Base-by-base conservation (phyloP, 1,284 basidiomycete species). In the Xerocomus amazonicus region DNA sequence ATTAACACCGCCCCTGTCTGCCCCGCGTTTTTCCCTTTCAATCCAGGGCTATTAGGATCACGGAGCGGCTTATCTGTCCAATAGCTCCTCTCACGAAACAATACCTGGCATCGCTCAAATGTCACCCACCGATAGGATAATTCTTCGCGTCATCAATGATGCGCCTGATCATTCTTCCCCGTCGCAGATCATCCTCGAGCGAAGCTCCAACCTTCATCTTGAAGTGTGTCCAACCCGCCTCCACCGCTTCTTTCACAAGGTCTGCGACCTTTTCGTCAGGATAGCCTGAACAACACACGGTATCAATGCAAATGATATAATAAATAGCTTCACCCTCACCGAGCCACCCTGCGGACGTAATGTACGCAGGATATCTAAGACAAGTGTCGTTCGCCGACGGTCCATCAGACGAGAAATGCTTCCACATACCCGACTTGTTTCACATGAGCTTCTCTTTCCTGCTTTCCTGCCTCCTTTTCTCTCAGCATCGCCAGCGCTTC, bases 131-230 rank as follows among this genome's bases (percentile, higher is more conserved):
- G 1, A 71, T 54, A 10, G 84, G 83, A 17, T 86, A 76, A 59
- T 82, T 77, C 56, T 80, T 77, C 0, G 90, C 88, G 73, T 95
- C 86, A 67, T 97, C 94, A 63, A 97, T 94, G 69, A 97, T 91
- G 33, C 83, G 86, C 49, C 94, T 83, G 60, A 97, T 93, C 61
- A 97, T 78, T 59, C 78, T 81, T 28, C 91, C 90, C 52, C 94
- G 82, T 37, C 91, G 84, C 32, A 95, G 72, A 70, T 97, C 94
- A 61, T 87, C 84, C 26, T 81, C 81, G 42, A 80, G 77, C 70
- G 90, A 81, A 26, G 88, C 84, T 41, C 94, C 94, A 53, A 97
- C 93, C 73, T 97, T 97, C 84, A 95, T 92, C 76, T 95, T 95
- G 80, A 95, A 94, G 73, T 93, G 90, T 72, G 90, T 93, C 81